Evolutionary conservation across 1,284 basidiomycete species (phyloP), one percentile per base, ranked within the genome.

Genomic region (Leccinum solheimii): DNA sequence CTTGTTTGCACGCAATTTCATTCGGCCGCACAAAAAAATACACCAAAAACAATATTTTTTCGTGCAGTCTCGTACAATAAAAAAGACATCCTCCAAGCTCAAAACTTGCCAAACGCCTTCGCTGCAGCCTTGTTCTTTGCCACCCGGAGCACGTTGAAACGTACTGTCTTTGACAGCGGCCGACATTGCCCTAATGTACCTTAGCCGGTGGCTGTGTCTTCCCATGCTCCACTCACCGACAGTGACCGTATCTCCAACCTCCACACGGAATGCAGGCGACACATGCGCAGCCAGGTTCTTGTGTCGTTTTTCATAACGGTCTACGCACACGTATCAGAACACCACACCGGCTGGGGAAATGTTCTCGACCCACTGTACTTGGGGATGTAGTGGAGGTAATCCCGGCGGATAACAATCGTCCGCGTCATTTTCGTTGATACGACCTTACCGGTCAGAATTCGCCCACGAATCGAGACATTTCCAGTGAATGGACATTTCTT

Each of bases 401-500:
- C 97, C 75, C 97, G 86, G 69, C 97, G 96, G 82, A 99, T 95
- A 81, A 99, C 88, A 78, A 98, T 86, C 65, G 97, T 99, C 76
- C 97, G 94, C 79, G 91, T 97, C 97, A 99, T 99, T 87, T 99
- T 99, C 57, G 96, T 98, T 68, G 97, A 98, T 63, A 99, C 84
- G 69, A 99, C 96, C 78, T 92, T 92, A 79, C 97, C 97, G 63
- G 95, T 97, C 69, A 99, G 83, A 81, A 99, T 98, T 76, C 97
- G 97, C 66, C 97, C 97, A 79, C 97, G 97, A 80, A 99, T 99
- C 62, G 97, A 98, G 72, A 98, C 83, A 68, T 94, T 83, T 68
- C 96, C 93, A 70, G 94, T 96, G 86, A 97, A 98, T 55, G 96
- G 96, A 84, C 96, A 99, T 84, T 99, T 99, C 86, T 99, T 99